Evolutionary conservation across 2,329 filamentous ascomycete species (phyloP), one percentile per base, ranked within the genome.

Genomic region (Trichoderma polysporum): DNA sequence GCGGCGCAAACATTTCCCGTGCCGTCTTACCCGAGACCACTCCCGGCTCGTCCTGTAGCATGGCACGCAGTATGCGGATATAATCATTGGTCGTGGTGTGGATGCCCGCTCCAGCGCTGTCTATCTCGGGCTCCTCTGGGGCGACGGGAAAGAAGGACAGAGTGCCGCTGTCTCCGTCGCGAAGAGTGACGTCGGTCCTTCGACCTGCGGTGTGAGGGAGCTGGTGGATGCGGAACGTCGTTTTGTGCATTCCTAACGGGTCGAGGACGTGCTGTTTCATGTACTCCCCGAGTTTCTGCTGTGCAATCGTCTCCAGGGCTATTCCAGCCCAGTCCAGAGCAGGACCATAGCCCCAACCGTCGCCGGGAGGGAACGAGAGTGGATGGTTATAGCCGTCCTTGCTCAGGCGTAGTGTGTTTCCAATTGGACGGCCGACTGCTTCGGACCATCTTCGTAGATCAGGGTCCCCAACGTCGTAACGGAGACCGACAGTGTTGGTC

Each of bases 261-360:
- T 68, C 68, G n/a, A 80, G 77, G 17, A 82, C 71, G 71, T 80
- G 70, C 56, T 72, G 59, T 35, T 75, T 69, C 75, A 81, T 78
- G 73, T 80, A 82, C 6, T 69, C 71, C 0, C 76, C 76, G 3
- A 86, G 72, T 0, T 68, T 69, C 60, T 75, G 70, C 7, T 77
- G 77, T 0, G 78, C 80, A 4, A 81, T 52, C 4, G 72, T 73
- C 71, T 84, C 80, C 4, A 86, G 73, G 1, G 80, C 74, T 5
- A 79, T 67, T 3, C 82, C 83, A 0, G 80, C 83, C 78, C 81
- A 86, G 74, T 86, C 84, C 49, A 80, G 66, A 0, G 75, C 74
- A 3, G 76, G 71, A 4, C 84, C 83, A 67, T 86, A 87, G 33
- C 74, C 75, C 84, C 84, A 87, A 7, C 79, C 78, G 3, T 79